Base-by-base conservation (phyloP, 495 filamentous ascomycete genomes). In the Aspergillus asperescens region DNA sequence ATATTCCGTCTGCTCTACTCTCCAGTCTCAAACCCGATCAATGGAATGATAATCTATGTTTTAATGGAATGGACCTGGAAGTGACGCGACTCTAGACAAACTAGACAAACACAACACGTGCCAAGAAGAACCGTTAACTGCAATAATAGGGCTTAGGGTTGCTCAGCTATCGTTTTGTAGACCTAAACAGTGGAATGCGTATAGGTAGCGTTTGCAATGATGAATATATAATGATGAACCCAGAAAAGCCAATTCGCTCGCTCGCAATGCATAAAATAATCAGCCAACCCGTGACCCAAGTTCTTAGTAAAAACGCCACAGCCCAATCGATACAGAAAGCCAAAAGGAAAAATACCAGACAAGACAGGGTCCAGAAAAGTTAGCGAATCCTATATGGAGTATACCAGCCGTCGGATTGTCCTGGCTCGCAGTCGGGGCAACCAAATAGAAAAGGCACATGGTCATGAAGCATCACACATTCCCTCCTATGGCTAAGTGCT, bases 381-480 rank as follows among this genome's bases (percentile, higher is more conserved):
- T 8, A 23, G 39, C 23, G 15, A 20, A 54, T 13, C 10, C 24
- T 37, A 34, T 28, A 18, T 49, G 52, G 72, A 59, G 70, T 67
- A 45, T 50, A 57, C 71, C 71, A 76, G 19, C 67, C 71, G 18
- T 48, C 50, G 6, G 45, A 52, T n/a, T 43, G 50, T 13, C 20
- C 32, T 3, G 46, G 34, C 28, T 57, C 50, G 31, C 73, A 76
- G 48, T 69, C 49, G 6, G 52, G 37, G 45, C 73, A 76, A 13
- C 66, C 65, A 49, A 74, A 65, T 20, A 72, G 37, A 37, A 74
- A 58, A 2, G 71, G 71, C 35, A 74, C 57, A 7, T 58, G 56
- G 39, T 68, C 58, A 66, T 61, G 67, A 35, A 60, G 47, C 59
- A 60, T 62, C 18, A 69, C 60, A n/a, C 47, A 48, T 54, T 73